phyloP scores from a whole-genome alignment of 169 alveolate genomes.

The Plasmodium adleri region DNA sequence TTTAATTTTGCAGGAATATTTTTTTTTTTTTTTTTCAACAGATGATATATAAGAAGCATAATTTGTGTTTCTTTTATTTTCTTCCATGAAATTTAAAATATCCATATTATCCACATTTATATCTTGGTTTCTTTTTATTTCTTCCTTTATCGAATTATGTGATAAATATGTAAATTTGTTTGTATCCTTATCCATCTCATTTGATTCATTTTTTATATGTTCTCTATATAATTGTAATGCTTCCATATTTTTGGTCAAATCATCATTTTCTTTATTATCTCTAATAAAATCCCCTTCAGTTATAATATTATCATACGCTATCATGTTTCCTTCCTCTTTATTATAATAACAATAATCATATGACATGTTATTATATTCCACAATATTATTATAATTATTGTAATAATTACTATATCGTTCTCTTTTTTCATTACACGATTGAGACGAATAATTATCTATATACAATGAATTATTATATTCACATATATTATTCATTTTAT shows the following conservation, averaged over 20 bases:
- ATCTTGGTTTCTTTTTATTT: no score
- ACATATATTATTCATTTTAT: not conserved
- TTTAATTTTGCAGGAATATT: no score
- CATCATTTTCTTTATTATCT: conserved; percentile 39
- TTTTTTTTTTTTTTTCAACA: no score
- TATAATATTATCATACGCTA: conserved; percentile 15
- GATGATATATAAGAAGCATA: no score
- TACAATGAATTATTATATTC: not conserved
- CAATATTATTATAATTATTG: not conserved
- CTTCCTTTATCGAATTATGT: no score
- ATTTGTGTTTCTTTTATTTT: no score
- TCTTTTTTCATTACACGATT: no score
- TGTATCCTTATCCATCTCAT: no score
- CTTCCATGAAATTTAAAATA: no score
- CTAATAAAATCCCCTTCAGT: conserved; percentile 3
- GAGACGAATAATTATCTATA: not conserved
- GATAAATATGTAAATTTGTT: no score
- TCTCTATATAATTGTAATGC: not conserved
- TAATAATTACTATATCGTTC: not conserved
- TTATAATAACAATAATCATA: not conserved
- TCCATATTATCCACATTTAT: no score
- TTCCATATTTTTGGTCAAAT: conserved; percentile 27
- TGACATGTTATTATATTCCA: not conserved
- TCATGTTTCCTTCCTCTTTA: not conserved
- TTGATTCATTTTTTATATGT: no score